Conservation (phyloP, 2,329 filamentous ascomycete genomes). For the Calonectria multiphialidica region DNA sequence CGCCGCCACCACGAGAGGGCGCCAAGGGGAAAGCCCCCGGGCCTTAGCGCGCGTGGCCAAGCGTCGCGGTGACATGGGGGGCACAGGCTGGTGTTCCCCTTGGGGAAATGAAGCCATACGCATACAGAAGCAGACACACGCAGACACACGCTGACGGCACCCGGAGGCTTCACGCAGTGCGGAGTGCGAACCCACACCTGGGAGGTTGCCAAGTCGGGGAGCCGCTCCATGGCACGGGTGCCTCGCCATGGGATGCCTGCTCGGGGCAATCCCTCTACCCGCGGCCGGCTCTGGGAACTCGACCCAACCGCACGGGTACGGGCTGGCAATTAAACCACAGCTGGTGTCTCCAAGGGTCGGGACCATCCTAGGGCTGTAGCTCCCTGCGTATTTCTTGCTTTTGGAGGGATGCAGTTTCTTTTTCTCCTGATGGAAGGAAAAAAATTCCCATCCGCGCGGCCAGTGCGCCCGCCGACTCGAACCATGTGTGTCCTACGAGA, state of each 20-base stretch:
- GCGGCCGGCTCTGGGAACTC: conserved; percentile 11
- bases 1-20: conserved; percentile 5
- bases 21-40: not conserved
- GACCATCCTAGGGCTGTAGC: conserved; percentile 2
- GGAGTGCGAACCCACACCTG: not conserved
- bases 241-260: conserved; percentile 18
- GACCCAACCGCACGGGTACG: conserved; percentile 43
- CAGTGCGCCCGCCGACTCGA: conserved; percentile 5
- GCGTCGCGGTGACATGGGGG: conserved; percentile 28
- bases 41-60: conserved; percentile 24
- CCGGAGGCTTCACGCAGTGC: not conserved
- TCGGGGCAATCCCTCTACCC: conserved; percentile 5
- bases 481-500: not conserved
- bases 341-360: not conserved
- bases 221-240: not conserved
- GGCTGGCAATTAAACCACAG: conserved; percentile 39
- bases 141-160: no score
- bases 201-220: conserved; percentile 2
- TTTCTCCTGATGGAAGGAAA: not conserved
- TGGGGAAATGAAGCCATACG: conserved; percentile 22
- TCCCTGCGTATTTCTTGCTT: conserved; percentile 18
- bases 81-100: conserved; percentile 3
- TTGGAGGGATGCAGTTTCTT: conserved; percentile 4
- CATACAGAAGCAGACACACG: no score
- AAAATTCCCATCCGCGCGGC: not conserved